Base-by-base conservation (phyloP, 2,329 filamentous ascomycete genomes). In the Botrytis porri region DNA sequence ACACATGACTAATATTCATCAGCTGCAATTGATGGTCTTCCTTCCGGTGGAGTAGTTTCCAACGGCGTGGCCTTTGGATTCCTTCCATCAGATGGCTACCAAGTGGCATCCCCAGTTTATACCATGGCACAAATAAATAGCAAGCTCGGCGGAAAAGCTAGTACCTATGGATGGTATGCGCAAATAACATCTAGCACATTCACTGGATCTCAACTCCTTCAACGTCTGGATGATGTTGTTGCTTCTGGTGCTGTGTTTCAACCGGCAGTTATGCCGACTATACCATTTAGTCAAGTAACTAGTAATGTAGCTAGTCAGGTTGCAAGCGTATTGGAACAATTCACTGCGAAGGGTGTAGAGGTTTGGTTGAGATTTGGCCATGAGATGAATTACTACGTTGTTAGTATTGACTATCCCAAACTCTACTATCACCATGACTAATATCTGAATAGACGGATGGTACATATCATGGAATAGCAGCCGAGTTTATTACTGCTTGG, bases 331-430 rank as follows among this genome's bases (percentile, higher is more conserved):
- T 57, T 74, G 51, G 61, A 57, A 57, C 39, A 74, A 45, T 74
- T 74, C 35, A 74, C 73, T 8, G 32, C 35, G 4, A 62, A 62
- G 35, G 62, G 62, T 16, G 69, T 74, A n/a, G 73, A 74, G 8
- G 63, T 74, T 41, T 74, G 73, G 73, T 41, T 74, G 69, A 61
- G 73, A 63, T 74, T 74, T 25, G 69, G 73, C 7, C 73, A 74
- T 72, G 73, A 74, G 70, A 74, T 74, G 73, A 74, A 74, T 48
- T 74, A 69, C 35, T 74, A 74, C 62, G 63, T 67, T 18, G 73
- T 74, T 37, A 62, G 61, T 59, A 41, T 35, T 32, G 7, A 22
- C 9, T 20, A n/a, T 45, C n/a, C 22, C 6, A 25, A 37, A 10
- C 16, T 25, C n/a, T 25, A 20, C 57, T 37, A 29, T 6, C 10